phyloP scores from a whole-genome alignment of 2,329 filamentous ascomycete genomes.

The Dactylella cylindrospora region DNA sequence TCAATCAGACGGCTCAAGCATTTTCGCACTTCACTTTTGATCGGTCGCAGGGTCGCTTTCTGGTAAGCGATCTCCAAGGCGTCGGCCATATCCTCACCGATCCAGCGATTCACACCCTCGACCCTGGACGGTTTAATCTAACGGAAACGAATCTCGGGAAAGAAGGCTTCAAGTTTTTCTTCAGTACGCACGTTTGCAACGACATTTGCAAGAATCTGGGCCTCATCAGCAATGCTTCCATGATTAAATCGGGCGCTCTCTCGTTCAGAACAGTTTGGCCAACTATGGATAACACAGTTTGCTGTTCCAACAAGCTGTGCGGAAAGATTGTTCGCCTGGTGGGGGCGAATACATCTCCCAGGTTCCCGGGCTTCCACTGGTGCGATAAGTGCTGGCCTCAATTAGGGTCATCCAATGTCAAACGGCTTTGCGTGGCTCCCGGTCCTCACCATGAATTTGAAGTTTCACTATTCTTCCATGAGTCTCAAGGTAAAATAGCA shows the following conservation, averaged over 20 bases:
- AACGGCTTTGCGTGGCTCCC: slow-evolving; percentile 46
- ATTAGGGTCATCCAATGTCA: slow-evolving; percentile 47
- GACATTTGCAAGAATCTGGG: slow-evolving; percentile 50
- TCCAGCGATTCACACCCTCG: slow-evolving; percentile 52
- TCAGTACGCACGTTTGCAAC: slow-evolving; percentile 52
- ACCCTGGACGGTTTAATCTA: slow-evolving; percentile 51
- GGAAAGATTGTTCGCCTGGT: slow-evolving; percentile 50
- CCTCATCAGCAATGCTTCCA: slow-evolving; percentile 48
- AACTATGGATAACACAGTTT: slow-evolving; percentile 49
- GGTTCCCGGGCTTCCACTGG: slow-evolving; percentile 50
- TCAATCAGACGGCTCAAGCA: slow-evolving; percentile 52
- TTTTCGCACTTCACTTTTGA: slow-evolving; percentile 56
- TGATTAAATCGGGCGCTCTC: slow-evolving; percentile 45
- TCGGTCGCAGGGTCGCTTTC: slow-evolving; percentile 52
- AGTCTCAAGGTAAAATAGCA: slow-evolving; percentile 50
- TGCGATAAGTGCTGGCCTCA: slow-evolving; percentile 52
- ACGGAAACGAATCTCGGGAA: slow-evolving; percentile 50
- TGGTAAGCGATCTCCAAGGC: slow-evolving; percentile 53
- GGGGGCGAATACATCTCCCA: slow-evolving; percentile 45
- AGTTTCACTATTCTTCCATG: slow-evolving; percentile 51
- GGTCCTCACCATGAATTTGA: slow-evolving; percentile 50
- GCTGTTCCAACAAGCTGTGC: slow-evolving; percentile 54
- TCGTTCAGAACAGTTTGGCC: slow-evolving; percentile 52
- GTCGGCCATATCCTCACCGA: slow-evolving; percentile 52
- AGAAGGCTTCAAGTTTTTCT: slow-evolving; percentile 54